These are phyloP conservation scores for Phytophthora sp. DNA, from an alignment of 352 stramenopile species.

Conservation along the genomic window DNA sequence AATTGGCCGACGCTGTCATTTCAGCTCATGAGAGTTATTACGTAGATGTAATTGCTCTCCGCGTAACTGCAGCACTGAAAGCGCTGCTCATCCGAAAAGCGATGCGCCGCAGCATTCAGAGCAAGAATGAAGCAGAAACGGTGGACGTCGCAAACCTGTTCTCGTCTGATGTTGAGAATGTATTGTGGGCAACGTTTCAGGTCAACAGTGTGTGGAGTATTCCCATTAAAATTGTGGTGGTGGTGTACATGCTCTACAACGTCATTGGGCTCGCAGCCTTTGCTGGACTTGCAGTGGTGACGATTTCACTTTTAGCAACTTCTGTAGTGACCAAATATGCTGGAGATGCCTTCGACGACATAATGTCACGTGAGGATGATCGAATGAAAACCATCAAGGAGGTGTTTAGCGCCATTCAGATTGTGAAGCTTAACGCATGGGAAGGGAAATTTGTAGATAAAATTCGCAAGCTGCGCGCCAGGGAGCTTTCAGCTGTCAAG, in stretches of 20 bases:
- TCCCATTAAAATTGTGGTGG: conserved; percentile 44
- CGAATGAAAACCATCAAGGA: conserved; percentile 93
- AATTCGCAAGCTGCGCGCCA: conserved; percentile 62
- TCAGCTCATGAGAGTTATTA: conserved; percentile 28
- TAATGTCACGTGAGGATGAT: conserved; percentile 90
- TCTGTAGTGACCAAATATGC: conserved; percentile 60
- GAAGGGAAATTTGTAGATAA: conserved; percentile 85
- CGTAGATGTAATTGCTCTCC: conserved; percentile 38
- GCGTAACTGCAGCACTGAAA: conserved; percentile 44
- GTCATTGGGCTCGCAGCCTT: conserved; percentile 58
- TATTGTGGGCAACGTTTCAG: conserved; percentile 42
- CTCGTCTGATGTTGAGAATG: conserved; percentile 85
- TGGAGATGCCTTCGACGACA: conserved; percentile 58
- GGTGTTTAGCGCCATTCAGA: conserved; percentile 91
- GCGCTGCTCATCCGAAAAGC: conserved; percentile 52
- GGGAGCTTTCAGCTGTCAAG: conserved; percentile 86
- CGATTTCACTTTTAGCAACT: conserved; percentile 38
- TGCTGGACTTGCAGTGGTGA: conserved; percentile 45
- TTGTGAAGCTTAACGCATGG: conserved; percentile 96
- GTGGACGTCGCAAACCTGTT: conserved; percentile 94
- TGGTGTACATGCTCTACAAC: conserved; percentile 46
- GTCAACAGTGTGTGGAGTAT: conserved; percentile 60
- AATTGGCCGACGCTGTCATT: conserved; percentile 37
- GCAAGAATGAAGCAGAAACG: conserved; percentile 4
- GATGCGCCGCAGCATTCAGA: conserved; percentile 33